These are phyloP conservation scores for Blastobotrys persicus DNA, from an alignment of 1,139 yeast genomes.

Conservation along the genomic window DNA sequence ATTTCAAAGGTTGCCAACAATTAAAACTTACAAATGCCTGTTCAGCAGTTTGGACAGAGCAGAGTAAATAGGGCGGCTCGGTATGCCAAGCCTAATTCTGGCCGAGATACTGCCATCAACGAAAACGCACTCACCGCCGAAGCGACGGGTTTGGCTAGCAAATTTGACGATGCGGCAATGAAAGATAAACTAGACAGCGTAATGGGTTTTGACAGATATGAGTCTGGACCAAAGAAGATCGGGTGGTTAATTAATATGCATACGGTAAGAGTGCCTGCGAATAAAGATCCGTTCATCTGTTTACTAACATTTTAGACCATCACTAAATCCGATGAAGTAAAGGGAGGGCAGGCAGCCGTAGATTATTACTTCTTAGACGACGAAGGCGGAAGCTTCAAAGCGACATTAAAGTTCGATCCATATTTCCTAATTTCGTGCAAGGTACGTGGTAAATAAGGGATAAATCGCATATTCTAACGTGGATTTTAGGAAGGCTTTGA, in stretches of 20 bases:
- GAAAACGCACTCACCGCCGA: conserved; percentile 33
- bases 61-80: conserved; percentile 5
- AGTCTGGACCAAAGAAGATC: conserved; percentile 64
- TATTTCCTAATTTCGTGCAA: conserved; percentile 75
- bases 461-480: not conserved
- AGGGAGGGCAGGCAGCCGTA: conserved; percentile 77
- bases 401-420: conserved; percentile 80
- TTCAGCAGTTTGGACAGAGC: not conserved
- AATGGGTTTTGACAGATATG: conserved; percentile 84
- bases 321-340: conserved; percentile 52
- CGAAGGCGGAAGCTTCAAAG: conserved; percentile 94
- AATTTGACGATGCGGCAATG: conserved; percentile 29
- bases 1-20: not conserved
- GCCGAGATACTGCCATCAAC: conserved; percentile 16
- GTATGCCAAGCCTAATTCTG: conserved; percentile 1
- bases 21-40: not conserved
- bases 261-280: conserved; percentile 41
- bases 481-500: conserved; percentile 40
- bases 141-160: conserved; percentile 27
- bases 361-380: conserved; percentile 95
- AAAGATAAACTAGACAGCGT: conserved; percentile 51
- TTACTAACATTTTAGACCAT: conserved; percentile 48
- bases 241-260: conserved; percentile 88
- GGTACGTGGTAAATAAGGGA: conserved; percentile 34
- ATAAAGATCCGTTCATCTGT: too few species aligned